Percentiles rank a stretch among this genome's conserved stretches.
Conservation (phyloP, 305 asterid genomes). For the Striga hermonthica region DNA sequence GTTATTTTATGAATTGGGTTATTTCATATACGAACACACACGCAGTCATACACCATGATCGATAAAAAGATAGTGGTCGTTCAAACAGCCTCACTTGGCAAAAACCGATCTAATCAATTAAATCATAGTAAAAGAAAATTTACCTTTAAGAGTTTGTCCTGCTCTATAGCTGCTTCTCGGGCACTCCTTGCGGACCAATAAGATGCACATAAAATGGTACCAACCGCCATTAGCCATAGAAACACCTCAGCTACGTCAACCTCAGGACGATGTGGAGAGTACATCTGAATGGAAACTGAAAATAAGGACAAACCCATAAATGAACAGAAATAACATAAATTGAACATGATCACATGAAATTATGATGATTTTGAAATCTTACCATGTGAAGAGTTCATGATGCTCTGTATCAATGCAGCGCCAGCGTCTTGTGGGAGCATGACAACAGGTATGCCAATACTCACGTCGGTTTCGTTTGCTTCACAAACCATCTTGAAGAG, state of each 20-base stretch:
- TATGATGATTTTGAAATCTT: constrained; percentile 31
- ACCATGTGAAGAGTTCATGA: constrained; percentile 62
- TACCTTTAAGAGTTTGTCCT: constrained; percentile 84
- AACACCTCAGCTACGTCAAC: constrained; percentile 98
- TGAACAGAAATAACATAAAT: background rate
- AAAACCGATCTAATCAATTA: background rate
- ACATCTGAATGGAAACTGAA: constrained; percentile 83
- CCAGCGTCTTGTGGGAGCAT: constrained; percentile 99
- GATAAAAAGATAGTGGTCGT: too few species aligned
- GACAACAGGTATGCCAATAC: constrained; percentile 73
- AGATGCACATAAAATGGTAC: constrained; percentile 83
- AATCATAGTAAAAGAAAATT: background rate
- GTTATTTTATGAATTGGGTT: too few species aligned
- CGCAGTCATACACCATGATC: too few species aligned
- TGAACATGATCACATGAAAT: constrained; percentile 2
- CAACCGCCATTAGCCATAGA: constrained; percentile 96
- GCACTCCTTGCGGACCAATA: constrained; percentile 99
- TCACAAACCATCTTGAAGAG: constrained; percentile 99
- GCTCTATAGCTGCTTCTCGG: constrained; percentile 79
- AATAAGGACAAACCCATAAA: constrained; percentile 33
- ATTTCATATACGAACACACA: too few species aligned
- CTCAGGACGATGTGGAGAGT: constrained; percentile 85
- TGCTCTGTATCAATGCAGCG: constrained; percentile 44
- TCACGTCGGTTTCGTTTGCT: constrained; percentile 64
- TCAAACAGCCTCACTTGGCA: too few species aligned